Evolutionary conservation across 208 protist genomes (phyloP).

Genomic region (Wallacemonas collosoma): DNA sequence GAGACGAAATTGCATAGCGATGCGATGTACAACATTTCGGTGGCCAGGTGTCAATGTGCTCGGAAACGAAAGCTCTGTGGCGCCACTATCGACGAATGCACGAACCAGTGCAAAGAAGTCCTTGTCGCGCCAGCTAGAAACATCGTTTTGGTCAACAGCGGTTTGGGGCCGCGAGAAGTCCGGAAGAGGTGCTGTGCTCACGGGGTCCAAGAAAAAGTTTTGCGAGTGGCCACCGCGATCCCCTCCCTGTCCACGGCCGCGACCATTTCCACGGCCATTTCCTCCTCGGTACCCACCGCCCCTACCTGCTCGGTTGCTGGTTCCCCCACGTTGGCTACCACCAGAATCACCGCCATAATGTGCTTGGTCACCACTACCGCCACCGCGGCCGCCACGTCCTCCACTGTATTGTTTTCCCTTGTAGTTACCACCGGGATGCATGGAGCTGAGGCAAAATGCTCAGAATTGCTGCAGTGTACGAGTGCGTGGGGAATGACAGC

Average conservation of each 20-base stretch:
- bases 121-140: constrained; percentile 71
- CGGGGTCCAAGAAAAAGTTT: background rate
- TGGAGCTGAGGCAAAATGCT: constrained; percentile 18
- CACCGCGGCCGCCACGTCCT: background rate
- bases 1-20: constrained; percentile 67
- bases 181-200: background rate
- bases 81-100: constrained; percentile 70
- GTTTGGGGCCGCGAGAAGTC: constrained; percentile 10
- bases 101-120: constrained; percentile 73
- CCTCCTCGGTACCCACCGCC: background rate
- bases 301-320: background rate
- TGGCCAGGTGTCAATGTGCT: constrained; percentile 57
- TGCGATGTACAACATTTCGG: constrained; percentile 68
- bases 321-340: background rate
- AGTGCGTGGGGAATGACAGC: too few species aligned
- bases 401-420: constrained; percentile 10
- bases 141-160: constrained; percentile 40
- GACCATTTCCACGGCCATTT: constrained; percentile 1
- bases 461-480: background rate
- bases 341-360: constrained; percentile 1
- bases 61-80: constrained; percentile 67
- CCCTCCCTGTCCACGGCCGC: background rate
- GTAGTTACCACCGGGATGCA: constrained; percentile 41
- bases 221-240: background rate
- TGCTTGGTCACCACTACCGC: background rate